Percentiles rank a stretch among this genome's conserved stretches.
Conservation (phyloP, 2,329 filamentous ascomycete genomes). For the Raffaelea albimanens region DNA sequence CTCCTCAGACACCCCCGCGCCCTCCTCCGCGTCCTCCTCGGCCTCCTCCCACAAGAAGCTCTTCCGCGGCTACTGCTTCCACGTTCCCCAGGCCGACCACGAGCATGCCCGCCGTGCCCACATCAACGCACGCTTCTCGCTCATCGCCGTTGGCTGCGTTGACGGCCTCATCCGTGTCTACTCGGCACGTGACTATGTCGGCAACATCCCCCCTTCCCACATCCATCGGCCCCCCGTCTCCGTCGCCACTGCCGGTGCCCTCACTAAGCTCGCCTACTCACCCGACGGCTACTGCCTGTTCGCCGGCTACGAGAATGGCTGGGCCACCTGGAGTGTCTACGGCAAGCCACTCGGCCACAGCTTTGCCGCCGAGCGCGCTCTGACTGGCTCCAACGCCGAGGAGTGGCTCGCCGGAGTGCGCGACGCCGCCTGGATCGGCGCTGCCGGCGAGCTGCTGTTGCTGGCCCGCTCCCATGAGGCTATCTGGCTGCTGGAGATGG, state of each 20-base stretch:
- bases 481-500: constrained; percentile 84
- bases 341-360: constrained; percentile 81
- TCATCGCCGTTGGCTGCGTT: constrained; percentile 76
- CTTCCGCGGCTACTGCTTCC: constrained; percentile 89
- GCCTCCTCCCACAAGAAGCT: constrained; percentile 46
- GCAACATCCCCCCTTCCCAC: constrained; percentile 85
- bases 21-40: constrained; percentile 16
- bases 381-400: constrained; percentile 62
- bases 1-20: neutral
- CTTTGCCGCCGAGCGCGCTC: constrained; percentile 59
- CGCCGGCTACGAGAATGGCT: constrained; percentile 83
- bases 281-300: constrained; percentile 96
- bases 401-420: constrained; percentile 74
- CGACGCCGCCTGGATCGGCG: constrained; percentile 77
- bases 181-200: constrained; percentile 82
- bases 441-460: constrained; percentile 77
- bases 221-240: constrained; percentile 63
- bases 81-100: constrained; percentile 52
- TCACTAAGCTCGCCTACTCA: constrained; percentile 76
- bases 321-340: constrained; percentile 96
- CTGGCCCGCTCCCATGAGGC: constrained; percentile 62
- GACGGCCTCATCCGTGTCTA: constrained; percentile 83
- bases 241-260: constrained; percentile 52
- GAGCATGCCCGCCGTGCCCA: constrained; percentile 63
- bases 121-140: constrained; percentile 89